Evolutionary conservation across 2,329 filamentous ascomycete species (phyloP).

Genomic region (Colletotrichum orbiculare): DNA sequence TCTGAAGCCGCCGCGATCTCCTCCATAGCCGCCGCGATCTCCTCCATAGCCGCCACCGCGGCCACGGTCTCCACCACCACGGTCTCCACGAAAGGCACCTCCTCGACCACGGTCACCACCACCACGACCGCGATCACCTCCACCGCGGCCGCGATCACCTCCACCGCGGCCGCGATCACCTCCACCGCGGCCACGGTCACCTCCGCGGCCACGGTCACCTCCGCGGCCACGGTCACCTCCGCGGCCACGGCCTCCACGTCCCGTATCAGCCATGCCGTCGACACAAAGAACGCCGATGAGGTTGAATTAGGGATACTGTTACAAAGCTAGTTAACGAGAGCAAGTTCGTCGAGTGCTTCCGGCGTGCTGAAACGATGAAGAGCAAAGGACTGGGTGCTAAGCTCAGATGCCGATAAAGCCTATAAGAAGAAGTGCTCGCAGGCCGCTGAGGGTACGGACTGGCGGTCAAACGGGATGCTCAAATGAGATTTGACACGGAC

Average conservation of each 20-base stretch:
- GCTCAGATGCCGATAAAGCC: background rate
- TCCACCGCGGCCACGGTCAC: background rate
- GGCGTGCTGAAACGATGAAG: background rate
- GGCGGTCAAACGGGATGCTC: slow-evolving; percentile 1
- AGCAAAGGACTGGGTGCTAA: background rate
- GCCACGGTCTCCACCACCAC: slow-evolving; percentile 11
- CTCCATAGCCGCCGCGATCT: slow-evolving; percentile 31
- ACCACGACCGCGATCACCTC: slow-evolving; percentile 30
- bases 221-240: slow-evolving; percentile 11
- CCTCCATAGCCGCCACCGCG: slow-evolving; percentile 31
- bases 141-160: slow-evolving; percentile 20
- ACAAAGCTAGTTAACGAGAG: background rate
- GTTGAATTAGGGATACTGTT: background rate
- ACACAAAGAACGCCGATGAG: background rate
- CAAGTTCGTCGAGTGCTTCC: background rate
- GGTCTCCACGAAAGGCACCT: slow-evolving; percentile 34
- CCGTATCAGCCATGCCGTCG: slow-evolving; percentile 26
- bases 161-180: slow-evolving; percentile 33
- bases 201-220: slow-evolving; percentile 10
- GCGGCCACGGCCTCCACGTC: slow-evolving; percentile 23
- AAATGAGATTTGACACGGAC: background rate
- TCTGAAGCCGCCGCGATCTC: slow-evolving; percentile 16
- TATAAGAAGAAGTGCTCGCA: background rate
- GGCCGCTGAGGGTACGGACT: background rate
- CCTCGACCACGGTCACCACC: slow-evolving; percentile 31